Conservation (phyloP, 2,329 filamentous ascomycete genomes). For the Claviceps paspali region DNA sequence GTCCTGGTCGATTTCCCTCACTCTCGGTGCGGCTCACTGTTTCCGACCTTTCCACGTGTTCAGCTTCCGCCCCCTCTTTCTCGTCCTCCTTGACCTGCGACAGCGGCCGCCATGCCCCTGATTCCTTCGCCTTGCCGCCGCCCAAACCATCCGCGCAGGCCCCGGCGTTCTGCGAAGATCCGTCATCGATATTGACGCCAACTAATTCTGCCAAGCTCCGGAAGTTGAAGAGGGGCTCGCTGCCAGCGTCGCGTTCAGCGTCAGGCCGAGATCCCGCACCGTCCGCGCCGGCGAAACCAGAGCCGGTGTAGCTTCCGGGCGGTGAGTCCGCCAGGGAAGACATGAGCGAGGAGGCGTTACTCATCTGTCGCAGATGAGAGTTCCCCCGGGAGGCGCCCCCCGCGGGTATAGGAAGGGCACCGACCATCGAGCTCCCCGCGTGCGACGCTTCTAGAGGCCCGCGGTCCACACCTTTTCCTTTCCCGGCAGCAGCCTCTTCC, state of each 20-base stretch:
- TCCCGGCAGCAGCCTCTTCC: slow-evolving; percentile 24
- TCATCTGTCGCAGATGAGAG: slow-evolving; percentile 68
- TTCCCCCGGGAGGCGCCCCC: slow-evolving; percentile 41
- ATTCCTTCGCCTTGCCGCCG: slow-evolving; percentile 7
- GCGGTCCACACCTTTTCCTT: slow-evolving; percentile 58
- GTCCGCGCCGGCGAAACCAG: slow-evolving; percentile 19
- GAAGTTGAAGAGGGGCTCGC: slow-evolving; percentile 85
- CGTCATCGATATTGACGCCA: slow-evolving; percentile 43
- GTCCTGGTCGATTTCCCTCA: neutral
- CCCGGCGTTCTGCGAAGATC: slow-evolving; percentile 16
- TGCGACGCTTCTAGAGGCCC: slow-evolving; percentile 11
- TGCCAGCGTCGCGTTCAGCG: slow-evolving; percentile 34
- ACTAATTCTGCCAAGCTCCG: slow-evolving; percentile 75
- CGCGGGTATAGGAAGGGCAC: slow-evolving; percentile 27
- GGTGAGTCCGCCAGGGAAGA: slow-evolving; percentile 61
- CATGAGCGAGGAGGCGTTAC: slow-evolving; percentile 69
- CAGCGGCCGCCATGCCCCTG: slow-evolving; percentile 12
- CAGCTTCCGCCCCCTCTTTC: slow-evolving; percentile 18
- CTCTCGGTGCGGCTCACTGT: neutral
- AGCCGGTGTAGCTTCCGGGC: slow-evolving; percentile 32
- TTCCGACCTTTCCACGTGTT: slow-evolving; percentile 15
- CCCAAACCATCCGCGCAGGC: slow-evolving; percentile 12
- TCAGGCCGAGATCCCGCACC: slow-evolving; percentile 30
- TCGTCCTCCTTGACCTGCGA: slow-evolving; percentile 24
- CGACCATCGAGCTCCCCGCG: slow-evolving; percentile 17